Percentiles rank a stretch among this genome's conserved stretches.
These are phyloP conservation scores for Phytophthora foliorum DNA, from an alignment of 352 stramenopile species.

Conservation along the genomic window DNA sequence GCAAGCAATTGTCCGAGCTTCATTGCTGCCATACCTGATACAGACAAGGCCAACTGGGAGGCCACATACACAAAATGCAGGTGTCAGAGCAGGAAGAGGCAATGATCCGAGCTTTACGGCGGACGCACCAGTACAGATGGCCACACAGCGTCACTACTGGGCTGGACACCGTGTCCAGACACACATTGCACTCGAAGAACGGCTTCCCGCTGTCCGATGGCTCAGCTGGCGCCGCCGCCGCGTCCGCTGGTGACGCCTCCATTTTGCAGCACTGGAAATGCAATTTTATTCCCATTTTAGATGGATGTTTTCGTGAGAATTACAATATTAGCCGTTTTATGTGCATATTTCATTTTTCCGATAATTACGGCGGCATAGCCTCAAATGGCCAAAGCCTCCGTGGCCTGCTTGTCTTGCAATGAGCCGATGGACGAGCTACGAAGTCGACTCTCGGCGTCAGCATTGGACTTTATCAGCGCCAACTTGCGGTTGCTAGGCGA, in stretches of 20 bases:
- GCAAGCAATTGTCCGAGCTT: neutral
- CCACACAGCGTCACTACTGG: slow-evolving; percentile 92
- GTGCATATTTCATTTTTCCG: slow-evolving; percentile 16
- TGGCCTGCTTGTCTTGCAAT: slow-evolving; percentile 36
- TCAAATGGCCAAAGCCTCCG: neutral
- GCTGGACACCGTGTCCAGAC: slow-evolving; percentile 85
- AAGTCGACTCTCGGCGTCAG: slow-evolving; percentile 34
- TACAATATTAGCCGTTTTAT: neutral
- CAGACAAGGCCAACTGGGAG: slow-evolving; percentile 83
- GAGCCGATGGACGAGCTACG: slow-evolving; percentile 52
- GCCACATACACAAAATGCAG: slow-evolving; percentile 19
- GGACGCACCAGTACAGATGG: slow-evolving; percentile 89
- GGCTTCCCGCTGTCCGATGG: slow-evolving; percentile 30
- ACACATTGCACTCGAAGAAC: slow-evolving; percentile 93
- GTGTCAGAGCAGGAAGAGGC: slow-evolving; percentile 19
- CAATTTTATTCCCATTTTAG: slow-evolving; percentile 10
- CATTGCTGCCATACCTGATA: slow-evolving; percentile 63
- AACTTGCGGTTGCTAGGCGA: slow-evolving; percentile 67
- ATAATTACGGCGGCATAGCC: slow-evolving; percentile 9
- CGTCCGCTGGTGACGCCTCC: slow-evolving; percentile 14
- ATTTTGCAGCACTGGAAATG: slow-evolving; percentile 12
- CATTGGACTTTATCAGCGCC: slow-evolving; percentile 33
- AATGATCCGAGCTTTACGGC: neutral
- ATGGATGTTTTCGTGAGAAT: neutral
- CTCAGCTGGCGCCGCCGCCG: slow-evolving; percentile 15